A percentile compares a stretch with the other conserved stretches of the same genome.
Conservation (phyloP, 2,329 filamentous ascomycete species). For the Calonectria honghensis region DNA sequence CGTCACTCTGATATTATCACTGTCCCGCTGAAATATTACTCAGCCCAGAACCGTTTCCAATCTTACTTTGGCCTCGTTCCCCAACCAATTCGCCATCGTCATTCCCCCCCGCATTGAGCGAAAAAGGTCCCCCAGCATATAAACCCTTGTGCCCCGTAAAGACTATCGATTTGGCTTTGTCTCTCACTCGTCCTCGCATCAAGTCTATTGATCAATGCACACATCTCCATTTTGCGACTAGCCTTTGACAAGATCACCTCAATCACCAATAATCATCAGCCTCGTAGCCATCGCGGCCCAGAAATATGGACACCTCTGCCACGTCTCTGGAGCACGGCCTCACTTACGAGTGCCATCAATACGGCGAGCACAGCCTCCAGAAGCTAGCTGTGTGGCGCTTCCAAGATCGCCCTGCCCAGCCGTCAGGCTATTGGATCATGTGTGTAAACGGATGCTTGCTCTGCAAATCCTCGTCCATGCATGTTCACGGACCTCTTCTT, state of each 20-base stretch:
- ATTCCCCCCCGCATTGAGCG: conserved; percentile 1
- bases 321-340: conserved; percentile 50
- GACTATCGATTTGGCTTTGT: conserved; percentile 19
- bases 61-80: conserved; percentile 5
- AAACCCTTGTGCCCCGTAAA: conserved; percentile 22
- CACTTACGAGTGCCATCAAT: conserved; percentile 59
- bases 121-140: conserved; percentile 19
- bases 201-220: conserved; percentile 23
- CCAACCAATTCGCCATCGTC: conserved; percentile 13
- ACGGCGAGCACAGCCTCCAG: conserved; percentile 65
- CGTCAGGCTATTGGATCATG: conserved; percentile 61
- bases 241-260: conserved; percentile 23
- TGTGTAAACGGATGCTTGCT: conserved; percentile 49
- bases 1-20: neutral
- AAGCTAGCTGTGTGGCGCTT: conserved; percentile 67
- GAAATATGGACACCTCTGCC: conserved; percentile 49
- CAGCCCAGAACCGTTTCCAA: neutral
- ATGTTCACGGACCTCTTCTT: conserved; percentile 8
- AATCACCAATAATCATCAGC: conserved; percentile 41
- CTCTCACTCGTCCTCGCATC: neutral
- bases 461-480: conserved; percentile 20
- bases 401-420: conserved; percentile 43
- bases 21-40: neutral
- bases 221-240: conserved; percentile 31
- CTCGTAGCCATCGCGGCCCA: conserved; percentile 24